Base-by-base conservation (phyloP, 2,329 filamentous ascomycete species). In the Pseudocercospora musae region DNA sequence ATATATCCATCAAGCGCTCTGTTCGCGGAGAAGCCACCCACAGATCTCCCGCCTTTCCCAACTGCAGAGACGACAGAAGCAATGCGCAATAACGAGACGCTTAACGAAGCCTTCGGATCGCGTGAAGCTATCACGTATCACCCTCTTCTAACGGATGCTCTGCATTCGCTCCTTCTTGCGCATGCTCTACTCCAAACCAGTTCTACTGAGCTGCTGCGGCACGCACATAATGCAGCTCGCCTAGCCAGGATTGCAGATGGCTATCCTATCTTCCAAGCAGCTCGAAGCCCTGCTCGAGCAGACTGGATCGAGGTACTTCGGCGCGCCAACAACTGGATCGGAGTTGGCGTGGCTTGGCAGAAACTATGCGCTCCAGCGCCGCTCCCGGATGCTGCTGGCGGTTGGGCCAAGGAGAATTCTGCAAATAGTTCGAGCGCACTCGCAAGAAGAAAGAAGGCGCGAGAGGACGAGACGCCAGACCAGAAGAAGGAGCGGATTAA, bases 101-200 rank as follows among this genome's bases (percentile, higher is more conserved):
- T 73, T 62, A 40, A 72, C 70, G 57, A 72, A 31, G 72, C 75
- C 15, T 76, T 78, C 44, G 76, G 77, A 53, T 80, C 78, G 57
- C 81, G 85, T 48, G 89, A 92, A 77, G 83, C 84, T 44, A 82
- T 91, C 27, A 95, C 90, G 0, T 95, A 91, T 73, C 91, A 96
- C 70, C 92, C 91, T 0, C 82, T 95, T 8, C 81, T 96, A 10
- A 87, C 87, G 6, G 91, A 96, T 67, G 89, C 89, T 0, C 82
- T 96, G 0, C 91, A 96, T 74, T 88, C 87, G 4, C 77, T 95
- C 1, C 85, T 96, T 8, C 84, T 96, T 44, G 89, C 88, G 68
- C 91, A 96, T 75, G 85, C 85, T n/a, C 84, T 96, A 9, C 78
- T 91, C 7, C 91, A 94, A 75, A 96, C 91, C 0, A 89, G 90